Percentiles rank a stretch among this genome's conserved stretches.
These are phyloP conservation scores for Boletus rubroflammeus DNA, from an alignment of 768 basidiomycete genomes.

Conservation along the genomic window DNA sequence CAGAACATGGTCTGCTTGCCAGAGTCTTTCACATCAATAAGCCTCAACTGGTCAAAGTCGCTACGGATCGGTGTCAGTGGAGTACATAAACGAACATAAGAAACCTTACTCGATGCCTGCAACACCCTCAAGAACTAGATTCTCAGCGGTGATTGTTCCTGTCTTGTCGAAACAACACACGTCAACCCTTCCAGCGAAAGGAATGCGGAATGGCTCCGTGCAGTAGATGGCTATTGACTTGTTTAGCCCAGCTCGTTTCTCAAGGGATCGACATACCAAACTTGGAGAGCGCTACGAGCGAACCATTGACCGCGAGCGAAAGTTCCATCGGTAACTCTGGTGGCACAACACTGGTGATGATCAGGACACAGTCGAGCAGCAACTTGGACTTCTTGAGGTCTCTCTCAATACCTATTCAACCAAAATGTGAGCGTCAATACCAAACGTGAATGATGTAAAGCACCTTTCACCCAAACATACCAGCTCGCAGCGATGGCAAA, in stretches of 20 bases:
- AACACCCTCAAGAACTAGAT: conserved; percentile 91
- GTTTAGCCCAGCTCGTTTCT: neutral
- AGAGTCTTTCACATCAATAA: conserved; percentile 77
- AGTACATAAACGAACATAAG: neutral
- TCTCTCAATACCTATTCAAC: conserved; percentile 72
- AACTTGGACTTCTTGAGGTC: conserved; percentile 94
- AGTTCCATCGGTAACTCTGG: conserved; percentile 99
- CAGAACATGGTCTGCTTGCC: conserved; percentile 77
- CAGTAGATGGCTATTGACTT: conserved; percentile 83
- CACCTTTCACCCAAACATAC: conserved; percentile 97
- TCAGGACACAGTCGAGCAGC: conserved; percentile 90
- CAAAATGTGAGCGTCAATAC: conserved; percentile 3
- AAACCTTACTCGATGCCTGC: conserved; percentile 82
- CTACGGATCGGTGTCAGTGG: conserved; percentile 35
- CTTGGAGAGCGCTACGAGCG: conserved; percentile 89
- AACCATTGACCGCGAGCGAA: conserved; percentile 92
- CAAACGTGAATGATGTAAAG: conserved; percentile 14
- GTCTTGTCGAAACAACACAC: conserved; percentile 99
- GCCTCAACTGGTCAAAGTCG: conserved; percentile 52
- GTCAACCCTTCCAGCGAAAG: conserved; percentile 91
- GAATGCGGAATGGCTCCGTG: conserved; percentile 98
- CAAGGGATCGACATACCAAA: conserved; percentile 53
- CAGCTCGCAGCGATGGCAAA: conserved; percentile 97
- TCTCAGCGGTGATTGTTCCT: conserved; percentile 95
- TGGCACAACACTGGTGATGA: conserved; percentile 96